Evolutionary conservation across 805 yeast genomes (phyloP).

Genomic region (Scheffersomyces ergatensis): DNA sequence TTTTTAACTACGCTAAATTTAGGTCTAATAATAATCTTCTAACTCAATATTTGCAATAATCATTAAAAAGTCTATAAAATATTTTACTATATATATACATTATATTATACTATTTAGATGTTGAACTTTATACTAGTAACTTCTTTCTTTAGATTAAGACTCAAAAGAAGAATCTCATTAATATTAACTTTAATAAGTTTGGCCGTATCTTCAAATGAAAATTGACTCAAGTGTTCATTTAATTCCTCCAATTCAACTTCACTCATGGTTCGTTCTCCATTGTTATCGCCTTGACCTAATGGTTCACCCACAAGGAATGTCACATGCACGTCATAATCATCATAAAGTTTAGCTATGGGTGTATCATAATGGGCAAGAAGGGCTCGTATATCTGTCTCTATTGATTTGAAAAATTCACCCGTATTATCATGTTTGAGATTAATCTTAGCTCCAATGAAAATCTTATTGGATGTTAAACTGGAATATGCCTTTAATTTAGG

Average conservation of each 20-base stretch:
- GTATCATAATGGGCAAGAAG: constrained; percentile 1
- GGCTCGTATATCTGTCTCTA: neutral
- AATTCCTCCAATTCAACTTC: neutral
- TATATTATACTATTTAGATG: no score
- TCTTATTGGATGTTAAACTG: neutral
- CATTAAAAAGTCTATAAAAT: no score
- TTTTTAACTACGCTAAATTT: no score
- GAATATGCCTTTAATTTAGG: neutral
- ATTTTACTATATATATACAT: no score
- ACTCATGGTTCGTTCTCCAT: neutral
- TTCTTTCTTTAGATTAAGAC: no score
- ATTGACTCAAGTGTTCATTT: neutral
- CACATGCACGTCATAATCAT: neutral
- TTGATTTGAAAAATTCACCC: neutral
- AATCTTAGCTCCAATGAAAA: neutral
- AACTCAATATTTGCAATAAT: no score
- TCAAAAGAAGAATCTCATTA: neutral
- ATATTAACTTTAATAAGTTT: constrained; percentile 1
- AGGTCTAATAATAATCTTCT: no score
- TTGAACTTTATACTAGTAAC: no score
- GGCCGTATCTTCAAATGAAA: neutral
- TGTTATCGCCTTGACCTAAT: neutral
- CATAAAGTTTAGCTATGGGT: neutral
- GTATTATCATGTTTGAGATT: neutral
- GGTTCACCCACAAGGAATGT: neutral